phyloP scores from a whole-genome alignment of 352 stramenopile genomes.

The Pythium phragmiticola region DNA sequence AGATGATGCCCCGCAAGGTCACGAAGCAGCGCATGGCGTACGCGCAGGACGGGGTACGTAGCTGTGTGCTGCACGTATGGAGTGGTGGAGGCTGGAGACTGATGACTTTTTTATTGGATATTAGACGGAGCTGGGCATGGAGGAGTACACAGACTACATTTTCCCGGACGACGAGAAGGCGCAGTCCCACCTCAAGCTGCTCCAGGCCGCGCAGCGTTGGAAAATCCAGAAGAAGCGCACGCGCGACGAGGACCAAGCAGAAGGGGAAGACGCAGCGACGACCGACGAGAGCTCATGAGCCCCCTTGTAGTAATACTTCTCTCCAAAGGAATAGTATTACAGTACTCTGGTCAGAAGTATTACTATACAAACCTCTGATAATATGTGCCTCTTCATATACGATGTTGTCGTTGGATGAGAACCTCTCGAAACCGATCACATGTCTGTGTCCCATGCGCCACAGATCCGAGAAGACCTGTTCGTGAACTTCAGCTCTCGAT shows the following conservation, averaged over 20 bases:
- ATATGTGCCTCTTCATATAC: not conserved
- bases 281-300: not conserved
- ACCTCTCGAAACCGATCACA: not conserved
- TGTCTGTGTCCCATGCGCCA: slow-evolving; percentile 3
- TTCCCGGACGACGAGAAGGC: slow-evolving; percentile 98
- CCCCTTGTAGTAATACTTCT: not conserved
- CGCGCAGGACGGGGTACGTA: slow-evolving; percentile 85
- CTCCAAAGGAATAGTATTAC: not conserved
- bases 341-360: not conserved
- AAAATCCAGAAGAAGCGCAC: slow-evolving; percentile 85
- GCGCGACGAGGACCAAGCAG: slow-evolving; percentile 41
- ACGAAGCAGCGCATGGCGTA: slow-evolving; percentile 96
- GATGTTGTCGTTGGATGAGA: not conserved
- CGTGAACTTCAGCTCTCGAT: not conserved
- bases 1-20: slow-evolving; percentile 94
- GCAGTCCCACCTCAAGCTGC: slow-evolving; percentile 95
- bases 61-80: too few relatives aligned
- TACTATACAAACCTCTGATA: not conserved
- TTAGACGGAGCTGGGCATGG: slow-evolving; percentile 88
- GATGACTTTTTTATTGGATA: slow-evolving; percentile 12
- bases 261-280: not conserved
- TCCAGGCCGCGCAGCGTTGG: slow-evolving; percentile 97
- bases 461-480: not conserved
- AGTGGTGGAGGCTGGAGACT: slow-evolving; percentile 2
- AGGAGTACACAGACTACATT: slow-evolving; percentile 99